Evolutionary conservation across 768 basidiomycete genomes (phyloP).

Genomic region (Naganishia antarctica): DNA sequence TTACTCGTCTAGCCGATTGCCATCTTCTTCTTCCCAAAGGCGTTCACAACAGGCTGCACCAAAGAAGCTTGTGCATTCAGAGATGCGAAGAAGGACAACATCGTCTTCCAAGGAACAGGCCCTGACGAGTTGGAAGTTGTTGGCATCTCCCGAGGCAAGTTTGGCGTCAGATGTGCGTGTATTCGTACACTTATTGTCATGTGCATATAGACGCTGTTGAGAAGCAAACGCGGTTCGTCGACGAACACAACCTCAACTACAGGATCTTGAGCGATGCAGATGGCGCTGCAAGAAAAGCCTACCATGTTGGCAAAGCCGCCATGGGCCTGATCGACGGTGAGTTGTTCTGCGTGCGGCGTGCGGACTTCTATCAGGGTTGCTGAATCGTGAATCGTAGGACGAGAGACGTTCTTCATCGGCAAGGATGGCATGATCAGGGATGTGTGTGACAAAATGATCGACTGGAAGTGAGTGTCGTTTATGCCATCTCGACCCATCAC

Average conservation of each 20-base stretch:
- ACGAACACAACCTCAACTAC: slow-evolving; percentile 54
- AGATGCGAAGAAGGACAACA: slow-evolving; percentile 64
- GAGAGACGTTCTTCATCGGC: slow-evolving; percentile 75
- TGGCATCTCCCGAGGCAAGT: slow-evolving; percentile 60
- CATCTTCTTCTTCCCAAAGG: slow-evolving; percentile 59
- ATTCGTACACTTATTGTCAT: not conserved
- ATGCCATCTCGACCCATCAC: too few species aligned
- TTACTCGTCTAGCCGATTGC: slow-evolving; percentile 57
- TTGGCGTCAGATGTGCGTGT: not conserved
- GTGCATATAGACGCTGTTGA: slow-evolving; percentile 58
- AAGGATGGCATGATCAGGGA: slow-evolving; percentile 64
- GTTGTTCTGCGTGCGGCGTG: slow-evolving; percentile 5
- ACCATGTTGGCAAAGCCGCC: slow-evolving; percentile 63
- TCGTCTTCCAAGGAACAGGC: slow-evolving; percentile 55
- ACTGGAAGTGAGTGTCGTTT: slow-evolving; percentile 19
- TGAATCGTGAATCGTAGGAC: slow-evolving; percentile 54
- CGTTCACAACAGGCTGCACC: slow-evolving; percentile 73
- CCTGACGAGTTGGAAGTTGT: slow-evolving; percentile 61
- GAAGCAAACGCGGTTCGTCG: slow-evolving; percentile 70
- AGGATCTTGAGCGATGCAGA: slow-evolving; percentile 70
- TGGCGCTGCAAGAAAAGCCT: slow-evolving; percentile 61
- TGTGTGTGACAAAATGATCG: slow-evolving; percentile 38
- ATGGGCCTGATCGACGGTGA: slow-evolving; percentile 59
- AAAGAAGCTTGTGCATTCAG: slow-evolving; percentile 77
- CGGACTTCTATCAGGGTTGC: too few species aligned